A percentile compares a stretch with the other conserved stretches of the same genome.
phyloP scores from a whole-genome alignment of 306 rosid genomes.

The Trifolium fragiferum region DNA sequence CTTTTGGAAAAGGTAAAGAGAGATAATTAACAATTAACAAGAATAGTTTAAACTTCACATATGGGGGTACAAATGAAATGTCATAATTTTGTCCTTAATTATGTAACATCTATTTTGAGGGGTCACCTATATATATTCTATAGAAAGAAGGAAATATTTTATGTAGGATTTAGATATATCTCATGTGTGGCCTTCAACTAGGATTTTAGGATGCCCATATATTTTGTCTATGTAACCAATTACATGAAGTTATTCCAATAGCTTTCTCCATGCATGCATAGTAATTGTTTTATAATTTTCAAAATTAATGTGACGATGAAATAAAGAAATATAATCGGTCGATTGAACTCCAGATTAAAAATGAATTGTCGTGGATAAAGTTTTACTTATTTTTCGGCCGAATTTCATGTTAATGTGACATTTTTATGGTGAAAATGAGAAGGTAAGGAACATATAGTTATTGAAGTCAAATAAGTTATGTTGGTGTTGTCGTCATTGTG shows the following conservation, averaged over 20 bases:
- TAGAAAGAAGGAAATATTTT: conserved; percentile 16
- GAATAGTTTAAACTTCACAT: conserved; percentile 41
- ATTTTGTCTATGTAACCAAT: conserved; percentile 38
- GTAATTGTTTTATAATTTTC: background rate
- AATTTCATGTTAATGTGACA: too few species aligned
- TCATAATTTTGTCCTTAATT: conserved; percentile 48
- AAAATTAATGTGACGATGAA: background rate
- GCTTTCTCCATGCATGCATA: background rate
- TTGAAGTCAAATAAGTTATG: background rate
- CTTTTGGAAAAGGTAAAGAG: conserved; percentile 38
- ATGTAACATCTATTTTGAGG: conserved; percentile 44
- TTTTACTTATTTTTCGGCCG: too few species aligned
- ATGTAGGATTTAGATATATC: conserved; percentile 36
- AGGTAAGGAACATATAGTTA: too few species aligned
- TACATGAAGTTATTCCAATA: conserved; percentile 34
- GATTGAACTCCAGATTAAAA: too few species aligned
- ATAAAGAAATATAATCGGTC: background rate
- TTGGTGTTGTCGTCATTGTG: background rate
- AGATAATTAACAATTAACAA: conserved; percentile 41
- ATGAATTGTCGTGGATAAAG: too few species aligned
- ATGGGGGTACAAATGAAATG: conserved; percentile 44
- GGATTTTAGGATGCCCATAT: conserved; percentile 34
- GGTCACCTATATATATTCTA: conserved; percentile 32
- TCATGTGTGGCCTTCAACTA: conserved; percentile 35
- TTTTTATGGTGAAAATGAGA: too few species aligned